A percentile compares a stretch with the other conserved stretches of the same genome.
Evolutionary conservation across 345 rosid genomes (phyloP).

Genomic region (Microthlaspi erraticum): DNA sequence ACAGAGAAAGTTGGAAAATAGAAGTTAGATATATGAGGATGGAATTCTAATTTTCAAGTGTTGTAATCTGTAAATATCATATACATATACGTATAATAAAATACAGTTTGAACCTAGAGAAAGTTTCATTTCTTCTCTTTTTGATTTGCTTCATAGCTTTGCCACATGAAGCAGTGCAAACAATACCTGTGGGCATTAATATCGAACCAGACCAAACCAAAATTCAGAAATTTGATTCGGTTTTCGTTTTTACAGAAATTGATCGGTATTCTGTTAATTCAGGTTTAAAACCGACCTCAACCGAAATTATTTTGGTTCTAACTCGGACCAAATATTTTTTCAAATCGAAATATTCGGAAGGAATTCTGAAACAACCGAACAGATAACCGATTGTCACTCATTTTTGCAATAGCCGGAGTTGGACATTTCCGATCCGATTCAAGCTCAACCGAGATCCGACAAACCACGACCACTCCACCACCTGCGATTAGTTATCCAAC

Average conservation of each 20-base stretch:
- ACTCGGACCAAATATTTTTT: not conserved
- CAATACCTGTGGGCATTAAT: no score
- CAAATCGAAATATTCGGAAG: not conserved
- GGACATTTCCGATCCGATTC: slow-evolving; percentile 1
- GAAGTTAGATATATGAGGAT: slow-evolving; percentile 22
- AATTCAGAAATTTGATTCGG: not conserved
- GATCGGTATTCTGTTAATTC: not conserved
- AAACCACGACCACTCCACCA: slow-evolving; percentile 37
- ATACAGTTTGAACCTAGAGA: not conserved
- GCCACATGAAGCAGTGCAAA: no score
- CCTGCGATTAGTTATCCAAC: slow-evolving; percentile 24
- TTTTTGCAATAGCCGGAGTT: no score
- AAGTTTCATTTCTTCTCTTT: not conserved
- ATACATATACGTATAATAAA: slow-evolving; percentile 27
- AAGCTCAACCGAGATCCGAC: not conserved
- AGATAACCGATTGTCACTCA: no score
- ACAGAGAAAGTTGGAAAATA: not conserved
- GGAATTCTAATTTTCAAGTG: slow-evolving; percentile 1
- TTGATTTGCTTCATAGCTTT: no score
- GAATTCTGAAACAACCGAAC: not conserved
- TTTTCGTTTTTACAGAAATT: not conserved
- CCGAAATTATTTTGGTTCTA: not conserved
- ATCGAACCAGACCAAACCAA: no score
- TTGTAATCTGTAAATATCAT: slow-evolving; percentile 38
- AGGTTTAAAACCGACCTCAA: not conserved